Evolutionary conservation across 2,329 filamentous ascomycete genomes (phyloP), one percentile per base, ranked within the genome.

Genomic region (Aspergillus pseudotamarii): DNA sequence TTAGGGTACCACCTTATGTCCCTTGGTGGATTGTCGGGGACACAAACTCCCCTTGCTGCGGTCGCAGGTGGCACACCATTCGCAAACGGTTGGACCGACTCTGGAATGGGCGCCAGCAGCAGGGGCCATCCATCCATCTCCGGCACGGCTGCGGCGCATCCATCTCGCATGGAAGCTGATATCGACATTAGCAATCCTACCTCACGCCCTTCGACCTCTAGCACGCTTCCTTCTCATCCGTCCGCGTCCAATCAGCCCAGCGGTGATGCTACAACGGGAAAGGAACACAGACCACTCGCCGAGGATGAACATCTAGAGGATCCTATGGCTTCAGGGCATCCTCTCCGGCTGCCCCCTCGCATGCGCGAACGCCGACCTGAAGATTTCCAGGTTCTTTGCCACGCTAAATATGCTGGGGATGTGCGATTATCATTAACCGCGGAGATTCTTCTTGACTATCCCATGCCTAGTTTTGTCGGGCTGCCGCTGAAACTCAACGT

Each of bases 381-480:
- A 67, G 95, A 99, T 73, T 85, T 97, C 59, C 95, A 99, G 77
- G 91, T 96, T 56, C 91, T 98, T 6, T 94, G 96, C 72, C 90
- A 94, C 68, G 94, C 96, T 64, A 89, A 89, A 61, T 99, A 99
- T 78, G 87, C 90, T 2, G 95, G 95, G 36, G 91, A 97, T 73
- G 86, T 99, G 63, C 89, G 89, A 68, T 86, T 99, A 62, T 92
- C 93, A 65, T 84, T 99, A 57, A 98, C 95, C 28, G 94, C 95
- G 0, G 94, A 98, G 79, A 97, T 99, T 48, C 83, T 98, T 36
- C 88, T 99, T 38, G 95, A 99, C 79, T 99, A 99, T 76, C 95
- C 95, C 0, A 98, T 98, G 92, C 94, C 94, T 46, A 96, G 92
- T 81, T 99, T 99, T 73, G 94, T 98, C 2, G 93, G 94, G 14